Evolutionary conservation across 768 basidiomycete genomes (phyloP), one percentile per base, ranked within the genome.

Genomic region (Pleurotus eryngii): DNA sequence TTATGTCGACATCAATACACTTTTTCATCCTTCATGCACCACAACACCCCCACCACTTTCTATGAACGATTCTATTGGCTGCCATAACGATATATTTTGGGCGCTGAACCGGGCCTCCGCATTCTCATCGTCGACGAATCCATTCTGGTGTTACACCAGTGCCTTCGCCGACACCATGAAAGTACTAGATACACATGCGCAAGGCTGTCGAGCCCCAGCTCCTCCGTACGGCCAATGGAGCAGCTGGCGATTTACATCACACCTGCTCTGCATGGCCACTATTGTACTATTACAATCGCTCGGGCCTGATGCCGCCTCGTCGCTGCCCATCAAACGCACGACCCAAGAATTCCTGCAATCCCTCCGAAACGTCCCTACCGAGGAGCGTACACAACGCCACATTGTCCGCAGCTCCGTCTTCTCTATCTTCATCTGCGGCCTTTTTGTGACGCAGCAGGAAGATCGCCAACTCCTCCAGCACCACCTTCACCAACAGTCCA

Each of bases 51-150:
- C 27, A 9, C 27, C 27, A 5, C 27, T 30, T 30, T 30, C 27
- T 30, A 93, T 93, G 91, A 76, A 90, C 72, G 76, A 79, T 45
- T 80, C 90, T 4, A 93, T 94, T 90, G 91, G 91, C 17, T 92
- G 91, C 75, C 86, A 89, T 64, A 90, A 92, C 71, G 73, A 76
- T 59, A 83, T 89, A 55, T 83, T 93, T 48, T 86, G 88, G 77
- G 89, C 88, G 24, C 76, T 93, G 45, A 50, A 35, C 20, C 14
- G n/a, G n/a, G 7, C 30, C 1, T 50, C 49, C 27, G 24, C n/a
- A n/a, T 35, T 50, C 20, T 50, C 49, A 15, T n/a, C 12, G 24
- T 15, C 12, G n/a, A 5, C 6, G 6, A 26, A 48, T 3, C 7
- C 14, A 17, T 48, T 15, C 24, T 2, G 8, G 22, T 20, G 15